Evolutionary conservation across 2,329 filamentous ascomycete genomes (phyloP), one percentile per base, ranked within the genome.

Genomic region (Metarhizium sp.): DNA sequence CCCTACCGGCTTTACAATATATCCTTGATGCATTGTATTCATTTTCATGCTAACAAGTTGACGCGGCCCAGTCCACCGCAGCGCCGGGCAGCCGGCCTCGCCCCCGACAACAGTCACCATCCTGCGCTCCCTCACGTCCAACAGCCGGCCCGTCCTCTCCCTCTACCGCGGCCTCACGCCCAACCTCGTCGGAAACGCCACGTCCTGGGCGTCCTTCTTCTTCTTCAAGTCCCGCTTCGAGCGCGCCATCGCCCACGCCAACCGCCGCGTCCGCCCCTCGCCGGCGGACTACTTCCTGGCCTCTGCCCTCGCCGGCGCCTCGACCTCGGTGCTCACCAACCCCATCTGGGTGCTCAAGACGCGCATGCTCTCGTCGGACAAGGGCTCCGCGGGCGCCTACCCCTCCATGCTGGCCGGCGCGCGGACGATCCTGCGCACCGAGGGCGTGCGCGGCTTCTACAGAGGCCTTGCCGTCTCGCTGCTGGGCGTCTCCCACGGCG

Each of bases 271-370:
- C 14, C 58, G 56, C 42, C 64, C 66, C 45, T 61, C 78, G 2
- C 80, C 83, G 6, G 76, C 76, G 30, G 90, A 96, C 70, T 96
- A 92, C 74, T 92, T 96, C 68, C 64, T 87, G 50, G 84, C 91
- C 4, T 92, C 88, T 38, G 88, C 76, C n/a, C 66, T 78, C 32
- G 75, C 79, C 60, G 92, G 92, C 34, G 76, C 87, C 18, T 71
- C 89, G 45, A 95, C 91, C 2, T 87, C 92, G 47, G 73, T 89
- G 34, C 78, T 92, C 61, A 97, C 94, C 34, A 97, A 97, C 68
- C 94, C 94, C 2, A 86, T 99, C 63, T 99, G 94, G 94, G 94
- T 99, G 2, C 84, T 99, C 69, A 97, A 97, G 76, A 97, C 92
- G 8, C 87, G 94, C 59, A 97, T 99, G 91, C 78, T 97, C 29